phyloP scores from a whole-genome alignment of 805 yeast genomes.

The Ascoidea rubescens region DNA sequence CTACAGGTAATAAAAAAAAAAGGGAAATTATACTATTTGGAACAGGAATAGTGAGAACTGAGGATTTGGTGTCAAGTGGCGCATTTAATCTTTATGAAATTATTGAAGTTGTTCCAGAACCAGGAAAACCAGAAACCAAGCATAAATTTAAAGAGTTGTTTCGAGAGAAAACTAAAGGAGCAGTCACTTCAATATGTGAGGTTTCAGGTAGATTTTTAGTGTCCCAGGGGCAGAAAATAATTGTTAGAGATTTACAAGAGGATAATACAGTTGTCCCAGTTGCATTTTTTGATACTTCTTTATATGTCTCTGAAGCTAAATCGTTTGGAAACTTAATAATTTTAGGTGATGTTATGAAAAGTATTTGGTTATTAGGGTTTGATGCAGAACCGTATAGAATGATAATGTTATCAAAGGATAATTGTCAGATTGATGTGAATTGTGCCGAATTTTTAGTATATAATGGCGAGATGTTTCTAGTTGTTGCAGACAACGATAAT shows the following conservation, averaged over 20 bases:
- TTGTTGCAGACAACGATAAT: conserved; percentile 55
- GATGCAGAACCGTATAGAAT: conserved; percentile 92
- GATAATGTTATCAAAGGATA: conserved; percentile 65
- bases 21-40: conserved; percentile 71
- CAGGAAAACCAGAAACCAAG: conserved; percentile 72
- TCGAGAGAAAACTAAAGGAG: conserved; percentile 69
- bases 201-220: conserved; percentile 73
- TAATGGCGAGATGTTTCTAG: conserved; percentile 35
- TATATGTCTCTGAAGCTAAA: conserved; percentile 67
- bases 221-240: conserved; percentile 70
- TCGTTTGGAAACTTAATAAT: conserved; percentile 72
- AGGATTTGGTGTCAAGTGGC: conserved; percentile 73
- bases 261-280: conserved; percentile 83
- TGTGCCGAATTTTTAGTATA: conserved; percentile 47
- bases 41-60: conserved; percentile 59
- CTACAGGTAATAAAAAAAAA: conserved; percentile 17
- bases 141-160: conserved; percentile 62
- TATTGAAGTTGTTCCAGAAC: conserved; percentile 79
- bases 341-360: conserved; percentile 67
- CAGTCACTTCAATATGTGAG: conserved; percentile 65
- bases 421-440: conserved; percentile 35
- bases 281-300: conserved; percentile 80
- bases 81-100: conserved; percentile 60
- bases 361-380: conserved; percentile 74
- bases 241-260: conserved; percentile 75